These are phyloP conservation scores for Lecanicillium sp. DNA, from an alignment of 2,329 filamentous ascomycete species.

Conservation along the genomic window DNA sequence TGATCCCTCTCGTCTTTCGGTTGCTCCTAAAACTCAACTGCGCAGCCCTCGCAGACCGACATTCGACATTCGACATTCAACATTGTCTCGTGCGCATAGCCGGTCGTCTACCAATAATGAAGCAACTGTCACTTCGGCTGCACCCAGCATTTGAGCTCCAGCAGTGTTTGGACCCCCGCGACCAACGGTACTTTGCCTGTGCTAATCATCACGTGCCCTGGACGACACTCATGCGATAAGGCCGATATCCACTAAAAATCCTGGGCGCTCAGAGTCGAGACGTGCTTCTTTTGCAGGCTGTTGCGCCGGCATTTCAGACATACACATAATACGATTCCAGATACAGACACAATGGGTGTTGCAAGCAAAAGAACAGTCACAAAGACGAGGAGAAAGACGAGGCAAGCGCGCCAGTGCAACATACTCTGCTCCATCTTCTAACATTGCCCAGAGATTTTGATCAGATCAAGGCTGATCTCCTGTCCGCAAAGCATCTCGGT, in stretches of 20 bases:
- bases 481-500: conserved; percentile 70
- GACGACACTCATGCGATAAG: not conserved
- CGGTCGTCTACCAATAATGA: too few relatives aligned
- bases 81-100: too few relatives aligned
- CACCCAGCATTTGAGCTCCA: too few relatives aligned
- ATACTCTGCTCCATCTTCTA: not conserved
- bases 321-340: not conserved
- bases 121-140: too few relatives aligned
- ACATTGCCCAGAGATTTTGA: conserved; percentile 70
- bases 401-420: conserved; percentile 37
- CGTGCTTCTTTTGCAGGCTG: too few relatives aligned
- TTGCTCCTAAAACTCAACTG: too few relatives aligned
- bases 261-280: not conserved
- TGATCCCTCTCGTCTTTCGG: too few relatives aligned
- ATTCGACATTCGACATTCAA: too few relatives aligned
- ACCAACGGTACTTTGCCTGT: too few relatives aligned
- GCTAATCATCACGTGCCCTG: not conserved
- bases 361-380: conserved; percentile 59
- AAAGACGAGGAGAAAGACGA: conserved; percentile 67
- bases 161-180: too few relatives aligned
- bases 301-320: too few relatives aligned
- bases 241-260: conserved; percentile 6
- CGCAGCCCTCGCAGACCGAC: too few relatives aligned
- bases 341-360: conserved; percentile 66
- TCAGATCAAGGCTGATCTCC: conserved; percentile 80